Base-by-base conservation (phyloP, 805 yeast species). In the Candida tibetensis region DNA sequence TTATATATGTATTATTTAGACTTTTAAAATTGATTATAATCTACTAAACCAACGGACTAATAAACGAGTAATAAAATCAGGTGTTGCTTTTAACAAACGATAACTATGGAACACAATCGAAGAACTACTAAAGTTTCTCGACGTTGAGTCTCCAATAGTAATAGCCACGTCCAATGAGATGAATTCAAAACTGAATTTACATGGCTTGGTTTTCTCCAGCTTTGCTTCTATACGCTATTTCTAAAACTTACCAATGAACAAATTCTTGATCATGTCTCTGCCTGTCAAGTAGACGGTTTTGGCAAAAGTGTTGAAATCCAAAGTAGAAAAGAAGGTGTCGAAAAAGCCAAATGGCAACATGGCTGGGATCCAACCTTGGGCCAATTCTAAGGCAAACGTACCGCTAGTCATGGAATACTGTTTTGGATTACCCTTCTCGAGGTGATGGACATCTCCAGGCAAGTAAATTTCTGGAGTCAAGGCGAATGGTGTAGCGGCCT, bases 331-430 rank as follows among this genome's bases (percentile, higher is more conserved):
- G 42, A 84, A 54, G 4, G 84, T 77, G 57, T 88, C 95, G 34
- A 86, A 67, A 64, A 91, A 80, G 0, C 99, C 99, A 60, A 93
- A 93, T 15, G 98, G 98, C 44, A 93, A 73, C 99, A 93, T 93
- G 30, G 91, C 82, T 25, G 99, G 98, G 48, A 93, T 87, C 95
- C 96, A 93, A 43, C 99, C 99, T 69, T 91, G 98, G 5, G 99
- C 99, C 54, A 91, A 74, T 61, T 93, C 99, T 48, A 93, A 69
- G 8, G 99, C 96, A 64, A 81, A 93, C 0, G 85, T 72, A 26
- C 84, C 95, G 21, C 76, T 61, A 2, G 86, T 83, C 95, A 93
- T 87, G 18, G 79, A 50, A 62, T 93, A 93, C 65, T 93, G 99
- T 65, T 86, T 88, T 50, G 78, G 76, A 30, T 59, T 47, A 25